Evolutionary conservation across 1,284 basidiomycete species (phyloP).

Genomic region (Moesziomyces sp.): DNA sequence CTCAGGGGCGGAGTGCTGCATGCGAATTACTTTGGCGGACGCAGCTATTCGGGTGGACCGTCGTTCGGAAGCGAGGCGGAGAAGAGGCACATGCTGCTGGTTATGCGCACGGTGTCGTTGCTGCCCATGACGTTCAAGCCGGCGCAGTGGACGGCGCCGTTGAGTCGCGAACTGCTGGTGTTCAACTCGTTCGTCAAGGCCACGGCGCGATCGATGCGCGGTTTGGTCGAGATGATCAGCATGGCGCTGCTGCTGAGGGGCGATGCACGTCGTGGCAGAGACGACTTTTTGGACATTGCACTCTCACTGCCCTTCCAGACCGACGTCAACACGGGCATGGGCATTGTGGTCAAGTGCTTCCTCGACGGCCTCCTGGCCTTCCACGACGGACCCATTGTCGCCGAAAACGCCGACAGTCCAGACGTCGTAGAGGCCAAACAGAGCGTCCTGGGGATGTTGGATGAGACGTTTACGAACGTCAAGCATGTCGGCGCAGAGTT

Average conservation of each 20-base stretch:
- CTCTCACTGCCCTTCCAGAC: constrained; percentile 80
- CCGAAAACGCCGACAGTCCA: constrained; percentile 74
- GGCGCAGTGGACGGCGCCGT: constrained; percentile 76
- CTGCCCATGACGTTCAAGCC: constrained; percentile 88
- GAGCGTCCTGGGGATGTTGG: constrained; percentile 87
- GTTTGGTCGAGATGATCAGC: constrained; percentile 88
- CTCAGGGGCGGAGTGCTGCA: constrained; percentile 93
- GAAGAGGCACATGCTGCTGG: constrained; percentile 84
- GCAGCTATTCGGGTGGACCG: constrained; percentile 90
- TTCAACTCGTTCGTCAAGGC: constrained; percentile 97
- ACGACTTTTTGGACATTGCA: constrained; percentile 91
- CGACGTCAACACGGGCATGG: constrained; percentile 97
- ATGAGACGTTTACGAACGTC: constrained; percentile 90
- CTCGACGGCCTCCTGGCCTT: constrained; percentile 86
- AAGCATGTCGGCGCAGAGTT: constrained; percentile 87
- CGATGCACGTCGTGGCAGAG: constrained; percentile 84
- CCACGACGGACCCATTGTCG: constrained; percentile 73
- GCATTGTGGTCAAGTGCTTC: constrained; percentile 88
- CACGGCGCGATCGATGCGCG: constrained; percentile 86
- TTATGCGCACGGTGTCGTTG: constrained; percentile 94
- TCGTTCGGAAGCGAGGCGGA: constrained; percentile 77
- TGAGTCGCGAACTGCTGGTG: constrained; percentile 93
- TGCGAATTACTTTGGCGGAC: constrained; percentile 87
- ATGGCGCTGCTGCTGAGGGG: constrained; percentile 89
- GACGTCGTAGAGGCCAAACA: constrained; percentile 85